Conservation (phyloP, 139 green algal genomes). For the Micractinium conductrix region DNA sequence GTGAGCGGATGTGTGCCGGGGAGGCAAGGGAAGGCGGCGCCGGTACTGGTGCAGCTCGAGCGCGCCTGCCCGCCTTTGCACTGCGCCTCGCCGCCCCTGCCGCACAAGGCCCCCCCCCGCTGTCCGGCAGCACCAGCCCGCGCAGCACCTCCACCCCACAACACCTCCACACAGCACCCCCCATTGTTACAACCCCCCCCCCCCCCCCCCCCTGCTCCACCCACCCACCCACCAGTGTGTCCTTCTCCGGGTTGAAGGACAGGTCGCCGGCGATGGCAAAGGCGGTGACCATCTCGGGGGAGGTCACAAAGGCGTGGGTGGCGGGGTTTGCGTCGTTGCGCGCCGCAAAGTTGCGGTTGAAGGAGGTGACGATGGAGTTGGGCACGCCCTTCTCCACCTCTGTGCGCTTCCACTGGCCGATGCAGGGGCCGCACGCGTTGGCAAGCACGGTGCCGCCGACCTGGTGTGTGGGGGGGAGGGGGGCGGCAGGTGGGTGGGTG, state of each 20-base stretch:
- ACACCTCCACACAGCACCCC: too few species aligned
- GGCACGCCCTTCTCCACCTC: slow-evolving; percentile 88
- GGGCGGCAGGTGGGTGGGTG: not conserved
- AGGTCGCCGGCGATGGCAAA: slow-evolving; percentile 90
- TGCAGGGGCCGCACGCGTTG: slow-evolving; percentile 96
- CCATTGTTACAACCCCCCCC: not conserved
- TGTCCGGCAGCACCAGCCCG: too few species aligned
- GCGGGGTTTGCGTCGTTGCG: slow-evolving; percentile 95
- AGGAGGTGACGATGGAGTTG: slow-evolving; percentile 95
- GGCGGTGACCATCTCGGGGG: slow-evolving; percentile 90
- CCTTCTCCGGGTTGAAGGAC: slow-evolving; percentile 96
- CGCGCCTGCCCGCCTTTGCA: too few species aligned
- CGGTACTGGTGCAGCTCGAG: too few species aligned
- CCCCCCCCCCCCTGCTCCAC: not conserved
- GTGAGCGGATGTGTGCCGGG: too few species aligned
- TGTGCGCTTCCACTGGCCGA: slow-evolving; percentile 96
- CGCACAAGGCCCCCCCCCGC: too few species aligned
- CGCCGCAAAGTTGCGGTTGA: slow-evolving; percentile 96
- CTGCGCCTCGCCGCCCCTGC: too few species aligned
- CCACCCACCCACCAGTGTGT: slow-evolving; percentile 53
- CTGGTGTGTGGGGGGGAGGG: not conserved
- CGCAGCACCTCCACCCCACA: too few species aligned
- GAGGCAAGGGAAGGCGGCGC: too few species aligned
- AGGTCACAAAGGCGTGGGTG: slow-evolving; percentile 94
- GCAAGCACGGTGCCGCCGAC: slow-evolving; percentile 94